Conservation (phyloP, 1,284 basidiomycete species). For the Trichosporon sp. region DNA sequence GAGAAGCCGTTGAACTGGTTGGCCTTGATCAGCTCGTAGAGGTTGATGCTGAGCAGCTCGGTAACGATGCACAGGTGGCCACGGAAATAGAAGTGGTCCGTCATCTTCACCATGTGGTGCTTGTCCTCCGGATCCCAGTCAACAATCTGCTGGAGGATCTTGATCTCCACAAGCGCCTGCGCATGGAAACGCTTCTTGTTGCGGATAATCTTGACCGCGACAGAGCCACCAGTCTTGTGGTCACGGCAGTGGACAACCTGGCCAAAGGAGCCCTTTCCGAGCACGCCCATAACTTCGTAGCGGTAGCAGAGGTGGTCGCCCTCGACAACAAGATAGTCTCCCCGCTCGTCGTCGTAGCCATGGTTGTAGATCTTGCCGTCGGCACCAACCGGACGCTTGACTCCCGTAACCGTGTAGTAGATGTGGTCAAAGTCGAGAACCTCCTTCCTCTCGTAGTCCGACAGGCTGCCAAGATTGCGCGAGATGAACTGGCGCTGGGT, state of each 20-base stretch:
- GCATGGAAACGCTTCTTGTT: constrained; percentile 99
- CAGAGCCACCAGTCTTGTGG: constrained; percentile 91
- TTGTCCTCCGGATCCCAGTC: constrained; percentile 98
- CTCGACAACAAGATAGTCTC: constrained; percentile 87
- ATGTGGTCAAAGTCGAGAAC: constrained; percentile 81
- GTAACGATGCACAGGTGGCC: constrained; percentile 97
- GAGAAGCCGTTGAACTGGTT: constrained; percentile 98
- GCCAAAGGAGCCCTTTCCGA: constrained; percentile 98
- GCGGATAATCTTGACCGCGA: constrained; percentile 98
- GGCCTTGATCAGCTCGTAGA: constrained; percentile 99
- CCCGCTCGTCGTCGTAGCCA: constrained; percentile 97
- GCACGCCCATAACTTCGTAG: constrained; percentile 85
- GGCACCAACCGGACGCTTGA: constrained; percentile 28
- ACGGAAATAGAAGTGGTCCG: constrained; percentile 97
- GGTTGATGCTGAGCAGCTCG: constrained; percentile 95
- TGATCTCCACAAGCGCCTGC: constrained; percentile 97
- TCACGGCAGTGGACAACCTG: constrained; percentile 96
- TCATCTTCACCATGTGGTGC: constrained; percentile 97
- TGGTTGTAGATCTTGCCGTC: constrained; percentile 84
- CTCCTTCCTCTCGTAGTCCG: constrained; percentile 85
- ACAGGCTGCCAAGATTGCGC: constrained; percentile 57
- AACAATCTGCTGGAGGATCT: constrained; percentile 90
- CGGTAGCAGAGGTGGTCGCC: constrained; percentile 94
- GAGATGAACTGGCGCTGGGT: constrained; percentile 58
- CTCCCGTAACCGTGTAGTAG: constrained; percentile 57